phyloP scores from a whole-genome alignment of 2,329 filamentous ascomycete species.

The Alternaria panax region DNA sequence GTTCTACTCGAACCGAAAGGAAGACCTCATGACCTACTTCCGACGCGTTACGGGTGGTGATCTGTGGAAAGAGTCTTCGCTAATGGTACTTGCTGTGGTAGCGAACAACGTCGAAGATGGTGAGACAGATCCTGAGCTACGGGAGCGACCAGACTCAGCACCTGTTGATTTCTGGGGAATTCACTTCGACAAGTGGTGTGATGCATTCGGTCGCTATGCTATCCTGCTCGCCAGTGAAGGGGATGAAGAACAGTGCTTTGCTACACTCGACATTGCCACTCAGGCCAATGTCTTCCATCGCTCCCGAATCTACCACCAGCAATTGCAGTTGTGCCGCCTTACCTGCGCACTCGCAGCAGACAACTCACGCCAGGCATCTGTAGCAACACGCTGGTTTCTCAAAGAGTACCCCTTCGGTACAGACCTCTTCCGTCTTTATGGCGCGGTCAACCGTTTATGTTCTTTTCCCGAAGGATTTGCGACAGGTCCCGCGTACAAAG shows the following conservation, averaged over 20 bases:
- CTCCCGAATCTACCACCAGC: slow-evolving; percentile 69
- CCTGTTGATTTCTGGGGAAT: slow-evolving; percentile 76
- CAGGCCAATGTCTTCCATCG: slow-evolving; percentile 85
- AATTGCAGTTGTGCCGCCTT: slow-evolving; percentile 80
- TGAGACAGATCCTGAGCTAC: slow-evolving; percentile 35
- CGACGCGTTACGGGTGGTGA: slow-evolving; percentile 41
- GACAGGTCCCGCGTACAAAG: slow-evolving; percentile 85
- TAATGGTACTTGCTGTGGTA: slow-evolving; percentile 46
- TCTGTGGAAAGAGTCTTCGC: slow-evolving; percentile 44
- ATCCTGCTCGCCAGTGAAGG: slow-evolving; percentile 74
- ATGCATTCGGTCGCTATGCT: slow-evolving; percentile 88
- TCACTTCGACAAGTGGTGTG: slow-evolving; percentile 83
- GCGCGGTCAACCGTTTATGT: slow-evolving; percentile 77
- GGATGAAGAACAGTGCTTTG: slow-evolving; percentile 76
- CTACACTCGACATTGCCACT: slow-evolving; percentile 77
- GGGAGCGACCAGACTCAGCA: slow-evolving; percentile 40
- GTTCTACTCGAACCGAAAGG: slow-evolving; percentile 63
- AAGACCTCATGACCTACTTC: slow-evolving; percentile 50
- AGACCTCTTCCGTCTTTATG: slow-evolving; percentile 84
- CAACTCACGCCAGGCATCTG: slow-evolving; percentile 77
- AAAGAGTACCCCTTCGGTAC: slow-evolving; percentile 80
- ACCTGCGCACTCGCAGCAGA: slow-evolving; percentile 83
- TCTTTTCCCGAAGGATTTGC: slow-evolving; percentile 78
- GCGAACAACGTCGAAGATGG: slow-evolving; percentile 47
- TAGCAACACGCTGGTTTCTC: slow-evolving; percentile 83